phyloP scores from a whole-genome alignment of 2,329 filamentous ascomycete genomes.

The Penicillium sp. region DNA sequence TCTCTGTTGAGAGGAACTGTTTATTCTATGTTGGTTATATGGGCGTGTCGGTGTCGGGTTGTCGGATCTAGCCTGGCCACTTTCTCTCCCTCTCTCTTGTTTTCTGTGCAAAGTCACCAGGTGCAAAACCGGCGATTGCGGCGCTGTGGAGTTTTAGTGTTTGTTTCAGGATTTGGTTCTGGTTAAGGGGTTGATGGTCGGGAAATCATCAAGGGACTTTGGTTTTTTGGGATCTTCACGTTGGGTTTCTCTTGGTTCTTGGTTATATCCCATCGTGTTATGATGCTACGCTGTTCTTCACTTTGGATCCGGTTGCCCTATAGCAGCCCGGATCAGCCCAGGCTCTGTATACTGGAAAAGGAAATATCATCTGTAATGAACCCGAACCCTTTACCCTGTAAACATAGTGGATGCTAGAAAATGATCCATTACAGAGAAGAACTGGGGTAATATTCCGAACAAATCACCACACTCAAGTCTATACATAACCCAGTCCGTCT shows the following conservation, averaged over 20 bases:
- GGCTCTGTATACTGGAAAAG: slow-evolving; percentile 2
- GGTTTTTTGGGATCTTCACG: background rate
- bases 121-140: slow-evolving; percentile 14
- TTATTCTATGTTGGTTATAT: background rate
- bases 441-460: background rate
- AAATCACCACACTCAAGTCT: background rate
- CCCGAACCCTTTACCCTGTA: background rate
- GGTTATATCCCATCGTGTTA: slow-evolving; percentile 27
- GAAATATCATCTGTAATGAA: slow-evolving; percentile 5
- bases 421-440: too few relatives aligned
- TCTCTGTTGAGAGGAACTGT: background rate
- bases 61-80: background rate
- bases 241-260: slow-evolving; percentile 12
- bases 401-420: too few relatives aligned
- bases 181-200: background rate
- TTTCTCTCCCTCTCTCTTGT: background rate
- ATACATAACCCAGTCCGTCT: slow-evolving; percentile 52
- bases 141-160: slow-evolving; percentile 10
- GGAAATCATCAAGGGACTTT: background rate
- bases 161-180: background rate
- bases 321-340: too few relatives aligned
- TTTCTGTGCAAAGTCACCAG: slow-evolving; percentile 1
- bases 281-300: slow-evolving; percentile 23
- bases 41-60: background rate
- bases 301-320: too few relatives aligned